Base-by-base conservation (phyloP, 2,329 filamentous ascomycete genomes). In the Neonectria faginata region DNA sequence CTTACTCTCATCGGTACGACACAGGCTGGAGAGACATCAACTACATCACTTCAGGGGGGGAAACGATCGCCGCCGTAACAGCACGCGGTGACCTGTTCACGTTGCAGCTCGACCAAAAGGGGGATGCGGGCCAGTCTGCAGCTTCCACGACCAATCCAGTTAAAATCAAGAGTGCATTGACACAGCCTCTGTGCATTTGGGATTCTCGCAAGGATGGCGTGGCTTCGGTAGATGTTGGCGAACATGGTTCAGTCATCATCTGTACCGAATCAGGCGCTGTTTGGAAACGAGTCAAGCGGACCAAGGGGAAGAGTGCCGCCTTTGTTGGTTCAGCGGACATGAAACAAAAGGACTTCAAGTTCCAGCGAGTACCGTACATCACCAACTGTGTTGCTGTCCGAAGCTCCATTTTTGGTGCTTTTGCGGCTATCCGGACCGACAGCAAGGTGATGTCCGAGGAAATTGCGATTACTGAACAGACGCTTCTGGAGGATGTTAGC, bases 221-320 rank as follows among this genome's bases (percentile, higher is more conserved):
- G 31, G 88, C 88, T 57, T 97, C 97, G 64, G 93, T 97, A 2
- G 92, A 89, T 66, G 91, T 98, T 3, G 93, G 94, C 41, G 94
- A 97, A 76, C 92, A 98, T 77, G 96, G 94, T 2, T 97, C 94
- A 0, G 93, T 99, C 69, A 97, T 99, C 60, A 89, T 99, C 67
- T 95, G 93, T 69, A 99, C 96, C 0, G 87, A 94, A 64, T 95
- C 94, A 45, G 96, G 96, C 2, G 95, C 93, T 52, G 95, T 97
- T 0, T 99, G 95, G 95, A 90, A 90, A 70, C 91, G 95, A 63
- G 89, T 96, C 56, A 93, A 93, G 74, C 88, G 96, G 65, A 85
- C 87, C 27, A 97, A 95, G 68, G 89, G 91, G 54, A 97, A 97
- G 73, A 89, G 91, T 69, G 84, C 87, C 0, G 81, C 83, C 1